Evolutionary conservation across 1,139 yeast species (phyloP), one percentile per base, ranked within the genome.

Genomic region (Lodderomyces oxycetoniae): DNA sequence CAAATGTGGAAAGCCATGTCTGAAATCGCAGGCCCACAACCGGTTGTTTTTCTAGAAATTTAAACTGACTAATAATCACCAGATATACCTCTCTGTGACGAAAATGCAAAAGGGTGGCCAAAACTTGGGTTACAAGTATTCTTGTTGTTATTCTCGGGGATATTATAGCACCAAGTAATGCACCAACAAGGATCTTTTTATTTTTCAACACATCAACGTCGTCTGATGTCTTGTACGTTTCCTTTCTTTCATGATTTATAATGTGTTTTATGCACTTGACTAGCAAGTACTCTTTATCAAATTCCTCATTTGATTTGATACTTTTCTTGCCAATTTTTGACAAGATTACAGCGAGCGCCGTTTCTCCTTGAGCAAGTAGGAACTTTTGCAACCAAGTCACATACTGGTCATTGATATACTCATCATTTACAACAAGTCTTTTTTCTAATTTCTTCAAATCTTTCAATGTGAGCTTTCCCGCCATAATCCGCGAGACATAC

Each of bases 261-360:
- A 33, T 24, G 35, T 53, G 53, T 38, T 57, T 63, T 32, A 68
- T 53, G 39, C 73, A 67, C 41, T 54, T 56, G 9, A 68, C 62
- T 19, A 68, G 65, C 12, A 52, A 43, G 36, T 45, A 63, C 41
- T 68, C 74, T 37, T 53, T 58, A 35, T 67, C 72, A 28, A 67
- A 63, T 39, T 67, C 73, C 23, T 67, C 71, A 40, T 68, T 67
- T 28, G 63, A 61, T 44, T 68, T 68, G 38, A 67, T 66, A 42
- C 69, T 63, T 43, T 66, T 65, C 40, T 58, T 64, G 42, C 64
- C 66, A 25, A 67, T 56, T 31, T 69, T 48, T 2, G 65, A 49
- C 24, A 68, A 57, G 10, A 63, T 55, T 5, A 65, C 71, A 1
- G 70, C 57, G 15, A 68, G 51, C 0, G 74, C 74, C 9, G 69